Conservation (phyloP, 208 protist species). For the Acanthamoeba divionensis region DNA sequence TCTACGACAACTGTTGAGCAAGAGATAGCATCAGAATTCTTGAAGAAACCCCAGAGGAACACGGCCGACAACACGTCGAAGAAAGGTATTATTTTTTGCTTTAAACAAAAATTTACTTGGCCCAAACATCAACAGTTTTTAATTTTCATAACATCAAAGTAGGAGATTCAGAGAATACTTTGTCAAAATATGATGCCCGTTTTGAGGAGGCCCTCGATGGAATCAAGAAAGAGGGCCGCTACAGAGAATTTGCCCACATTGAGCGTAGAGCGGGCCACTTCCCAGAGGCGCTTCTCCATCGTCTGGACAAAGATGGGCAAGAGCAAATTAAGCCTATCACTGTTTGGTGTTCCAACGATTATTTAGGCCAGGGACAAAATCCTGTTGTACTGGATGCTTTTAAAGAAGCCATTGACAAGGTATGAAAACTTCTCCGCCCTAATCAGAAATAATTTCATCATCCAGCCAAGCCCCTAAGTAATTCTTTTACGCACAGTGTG, state of each 20-base stretch:
- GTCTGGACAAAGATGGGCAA: slow-evolving; percentile 1
- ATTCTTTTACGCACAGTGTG: slow-evolving; percentile 58
- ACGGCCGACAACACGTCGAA: neutral
- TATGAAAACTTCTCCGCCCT: neutral
- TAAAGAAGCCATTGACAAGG: slow-evolving; percentile 65
- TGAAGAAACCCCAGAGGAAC: too few relatives aligned
- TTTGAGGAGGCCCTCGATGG: slow-evolving; percentile 11
- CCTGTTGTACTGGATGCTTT: slow-evolving; percentile 76
- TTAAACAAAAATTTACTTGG: neutral
- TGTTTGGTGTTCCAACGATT: slow-evolving; percentile 90
- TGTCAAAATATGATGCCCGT: slow-evolving; percentile 33
- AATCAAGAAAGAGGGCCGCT: slow-evolving; percentile 63
- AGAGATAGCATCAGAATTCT: too few relatives aligned
- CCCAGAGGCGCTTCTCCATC: slow-evolving; percentile 29
- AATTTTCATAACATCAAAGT: neutral
- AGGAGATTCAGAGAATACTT: neutral
- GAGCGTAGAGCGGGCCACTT: slow-evolving; percentile 54
- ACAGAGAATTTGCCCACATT: slow-evolving; percentile 58
- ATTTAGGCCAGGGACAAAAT: slow-evolving; percentile 87
- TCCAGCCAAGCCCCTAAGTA: neutral
- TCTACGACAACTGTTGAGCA: too few relatives aligned
- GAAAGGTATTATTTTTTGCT: neutral
- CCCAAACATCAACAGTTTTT: neutral
- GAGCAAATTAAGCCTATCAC: slow-evolving; percentile 68
- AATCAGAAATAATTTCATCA: neutral